Base-by-base conservation (phyloP, 2,329 filamentous ascomycete species). In the Trichoderma hamatum region DNA sequence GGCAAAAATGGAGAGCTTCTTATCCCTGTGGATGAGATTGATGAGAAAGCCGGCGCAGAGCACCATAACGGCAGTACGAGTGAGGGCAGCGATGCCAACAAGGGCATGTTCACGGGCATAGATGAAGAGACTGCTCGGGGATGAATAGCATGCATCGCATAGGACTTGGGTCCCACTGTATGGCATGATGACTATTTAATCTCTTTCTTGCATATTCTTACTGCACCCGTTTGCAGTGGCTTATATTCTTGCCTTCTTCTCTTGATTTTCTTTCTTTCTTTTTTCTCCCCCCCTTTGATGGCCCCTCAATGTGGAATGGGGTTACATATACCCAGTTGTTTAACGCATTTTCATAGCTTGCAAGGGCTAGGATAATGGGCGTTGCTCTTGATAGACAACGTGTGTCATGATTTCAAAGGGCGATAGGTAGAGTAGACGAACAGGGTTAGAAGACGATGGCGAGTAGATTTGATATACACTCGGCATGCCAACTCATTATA, bases 1-100 rank as follows among this genome's bases (percentile, higher is more conserved):
- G 86, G 85, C 70, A 87, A 86, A 80, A 82, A 88, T 69, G 87
- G 87, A 71, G 85, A 88, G 76, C 76, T 87, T 54, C 81, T 89
- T 54, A 83, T 86, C 51, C 74, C 80, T 3, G 78, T 83, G 60
- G 80, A 82, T 24, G 79, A 82, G 64, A 76, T 75, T 13, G 80
- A 81, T 13, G 83, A 84, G 71, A 78, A 80, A 71, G 72, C 64
- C 3, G 71, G 70, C 28, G 68, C 69, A 5, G 75, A 78, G 68
- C 75, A 80, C 64, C 73, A 72, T 46, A 78, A 72, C 51, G 73
- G 73, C 30, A 76, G 72, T 68, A 69, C 72, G 7, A 79, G 76
- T 49, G 76, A 75, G 26, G 67, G 59, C 16, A 61, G 62, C 14
- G 70, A 68, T 11, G 65, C 71, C 9, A 73, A 76, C 63, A 68